A percentile compares a stretch with the other conserved stretches of the same genome.
Evolutionary conservation across 768 basidiomycete species (phyloP).

Genomic region (Hericium erinaceus): DNA sequence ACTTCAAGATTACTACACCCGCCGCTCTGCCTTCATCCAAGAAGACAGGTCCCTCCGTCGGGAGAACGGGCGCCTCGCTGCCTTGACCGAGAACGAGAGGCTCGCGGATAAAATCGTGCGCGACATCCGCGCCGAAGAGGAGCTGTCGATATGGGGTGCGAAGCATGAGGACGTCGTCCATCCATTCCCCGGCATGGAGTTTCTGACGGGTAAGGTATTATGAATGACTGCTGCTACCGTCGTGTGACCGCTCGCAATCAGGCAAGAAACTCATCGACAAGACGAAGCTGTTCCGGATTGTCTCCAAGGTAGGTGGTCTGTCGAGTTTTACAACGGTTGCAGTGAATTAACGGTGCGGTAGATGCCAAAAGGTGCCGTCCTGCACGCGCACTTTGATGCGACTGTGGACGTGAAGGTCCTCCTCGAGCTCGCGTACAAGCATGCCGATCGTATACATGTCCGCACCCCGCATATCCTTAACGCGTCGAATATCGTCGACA

Average conservation of each 20-base stretch:
- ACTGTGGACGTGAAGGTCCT: conserved; percentile 49
- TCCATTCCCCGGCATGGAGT: conserved; percentile 73
- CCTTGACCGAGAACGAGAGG: conserved; percentile 27
- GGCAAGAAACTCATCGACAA: conserved; percentile 36
- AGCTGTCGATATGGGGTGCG: conserved; percentile 46
- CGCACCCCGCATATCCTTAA: conserved; percentile 33
- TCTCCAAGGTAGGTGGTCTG: conserved; percentile 41
- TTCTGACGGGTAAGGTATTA: conserved; percentile 46
- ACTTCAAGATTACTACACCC: conserved; percentile 14
- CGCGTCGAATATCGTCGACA: conserved; percentile 28
- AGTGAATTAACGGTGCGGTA: conserved; percentile 15
- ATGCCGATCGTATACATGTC: conserved; percentile 51
- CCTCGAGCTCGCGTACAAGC: conserved; percentile 42
- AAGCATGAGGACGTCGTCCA: conserved; percentile 46
- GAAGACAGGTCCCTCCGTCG: conserved; percentile 20
- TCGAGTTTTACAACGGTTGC: neutral
- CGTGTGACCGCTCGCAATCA: neutral
- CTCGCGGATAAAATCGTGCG: conserved; percentile 52
- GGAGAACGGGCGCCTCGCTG: conserved; percentile 12
- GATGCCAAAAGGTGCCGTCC: conserved; percentile 77
- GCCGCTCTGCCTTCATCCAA: conserved; percentile 18
- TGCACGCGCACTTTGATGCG: conserved; percentile 72
- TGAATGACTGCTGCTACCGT: neutral
- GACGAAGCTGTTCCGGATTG: conserved; percentile 51
- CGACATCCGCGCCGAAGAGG: conserved; percentile 45